Evolutionary conservation across 140 eudicot species (phyloP).

Genomic region (Erigeron philadelphicus): DNA sequence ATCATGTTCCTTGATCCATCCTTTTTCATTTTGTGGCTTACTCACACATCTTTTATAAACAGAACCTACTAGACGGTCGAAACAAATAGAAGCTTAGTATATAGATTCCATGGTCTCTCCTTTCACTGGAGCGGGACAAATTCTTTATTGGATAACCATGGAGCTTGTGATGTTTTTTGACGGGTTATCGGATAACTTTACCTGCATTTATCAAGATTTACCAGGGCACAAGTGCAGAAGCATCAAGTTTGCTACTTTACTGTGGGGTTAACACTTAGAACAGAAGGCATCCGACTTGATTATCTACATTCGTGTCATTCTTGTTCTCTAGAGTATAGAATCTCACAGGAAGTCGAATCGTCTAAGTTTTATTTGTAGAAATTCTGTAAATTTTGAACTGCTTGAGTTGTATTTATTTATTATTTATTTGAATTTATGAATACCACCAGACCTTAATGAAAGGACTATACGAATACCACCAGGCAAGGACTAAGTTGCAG

Average conservation of each 20-base stretch:
- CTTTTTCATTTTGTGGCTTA: background rate
- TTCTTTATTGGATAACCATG: constrained; percentile 1
- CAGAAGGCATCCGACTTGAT: constrained; percentile 1
- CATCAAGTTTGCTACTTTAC: background rate
- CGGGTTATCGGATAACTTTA: background rate
- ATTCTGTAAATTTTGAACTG: constrained; percentile 11
- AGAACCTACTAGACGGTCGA: background rate
- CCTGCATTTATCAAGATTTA: background rate
- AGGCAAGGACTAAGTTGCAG: too few relatives aligned
- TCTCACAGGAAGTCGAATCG: background rate
- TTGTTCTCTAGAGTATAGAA: constrained; percentile 1
- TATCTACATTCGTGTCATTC: background rate
- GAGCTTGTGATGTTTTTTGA: background rate
- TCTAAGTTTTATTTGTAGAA: constrained; percentile 19
- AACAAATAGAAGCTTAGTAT: background rate
- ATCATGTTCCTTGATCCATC: background rate
- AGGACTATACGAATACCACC: too few relatives aligned
- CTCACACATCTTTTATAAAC: background rate
- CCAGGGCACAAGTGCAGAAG: background rate
- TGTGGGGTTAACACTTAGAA: background rate
- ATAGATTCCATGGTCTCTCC: constrained; percentile 5
- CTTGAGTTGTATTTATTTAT: background rate
- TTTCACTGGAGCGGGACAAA: constrained; percentile 8
- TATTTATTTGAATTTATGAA: background rate
- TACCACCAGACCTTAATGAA: too few relatives aligned